Evolutionary conservation across 2,329 filamentous ascomycete genomes (phyloP), one percentile per base, ranked within the genome.

Genomic region (Trichothecium roseum): DNA sequence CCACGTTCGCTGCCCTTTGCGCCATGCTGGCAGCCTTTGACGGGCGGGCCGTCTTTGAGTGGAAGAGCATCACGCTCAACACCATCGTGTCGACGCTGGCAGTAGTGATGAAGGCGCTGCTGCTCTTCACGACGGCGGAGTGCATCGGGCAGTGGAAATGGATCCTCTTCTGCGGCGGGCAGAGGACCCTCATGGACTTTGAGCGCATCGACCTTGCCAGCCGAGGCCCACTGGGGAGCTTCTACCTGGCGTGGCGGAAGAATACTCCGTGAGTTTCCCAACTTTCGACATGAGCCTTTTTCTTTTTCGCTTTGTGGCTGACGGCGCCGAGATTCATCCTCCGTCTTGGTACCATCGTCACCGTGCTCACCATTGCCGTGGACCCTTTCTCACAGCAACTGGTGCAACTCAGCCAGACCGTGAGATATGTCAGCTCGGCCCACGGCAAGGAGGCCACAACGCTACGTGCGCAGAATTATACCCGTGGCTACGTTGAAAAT

Each of bases 101-200:
- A 1, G 17, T 41, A 2, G 22, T 36, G 1, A 40, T 32, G 8
- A 46, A 47, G 18, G 38, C 45, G 2, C 34, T 26, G 2, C 34
- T 45, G 2, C 32, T 34, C 4, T 39, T 30, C 6, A 34, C 40
- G 2, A 22, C 40, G 5, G 40, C 42, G 8, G 39, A 40, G n/a
- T 42, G 40, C 28, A 40, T 45, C 26, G 38, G 37, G 3, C 43
- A 46, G 29, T 44, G 42, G 43, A 47, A 47, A 15, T 47, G 43
- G 45, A 42, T 45, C 8, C 17, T 45, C 9, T 46, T 46, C 14
- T 22, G 31, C 3, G 13, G 30, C 7, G 16, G 30, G 7, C 26
- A 28, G 2, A 34, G 42, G 9, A 26, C 28, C n/a, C 36, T 45
- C 18, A 38, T 44, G n/a, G 43, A 47, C 22, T 44, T 47, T 36